phyloP scores from a whole-genome alignment of 352 stramenopile species.

The Globisporangium megalacanthum region DNA sequence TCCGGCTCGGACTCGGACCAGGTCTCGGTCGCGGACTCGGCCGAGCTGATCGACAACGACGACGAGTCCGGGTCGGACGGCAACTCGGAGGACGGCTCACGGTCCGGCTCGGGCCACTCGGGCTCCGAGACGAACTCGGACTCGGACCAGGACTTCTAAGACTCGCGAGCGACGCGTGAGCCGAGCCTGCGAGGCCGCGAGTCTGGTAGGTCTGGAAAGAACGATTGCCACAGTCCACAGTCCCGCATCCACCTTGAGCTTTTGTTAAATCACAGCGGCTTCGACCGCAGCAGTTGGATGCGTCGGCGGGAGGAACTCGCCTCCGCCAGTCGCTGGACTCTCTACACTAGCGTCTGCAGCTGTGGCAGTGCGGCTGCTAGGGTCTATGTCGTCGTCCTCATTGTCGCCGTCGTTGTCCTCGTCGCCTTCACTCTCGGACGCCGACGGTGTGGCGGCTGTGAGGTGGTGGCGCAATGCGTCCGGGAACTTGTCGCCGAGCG shows the following conservation, averaged over 20 bases:
- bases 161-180: neutral
- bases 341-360: neutral
- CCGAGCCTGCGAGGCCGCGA: neutral
- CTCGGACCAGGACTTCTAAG: conserved; percentile 80
- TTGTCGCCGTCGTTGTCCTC: neutral
- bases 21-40: conserved; percentile 78
- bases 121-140: conserved; percentile 26
- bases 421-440: conserved; percentile 3
- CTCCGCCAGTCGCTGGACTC: neutral
- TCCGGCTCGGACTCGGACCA: conserved; percentile 69
- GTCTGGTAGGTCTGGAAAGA: neutral
- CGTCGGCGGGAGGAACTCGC: neutral
- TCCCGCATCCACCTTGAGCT: neutral
- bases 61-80: conserved; percentile 59
- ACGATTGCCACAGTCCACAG: neutral
- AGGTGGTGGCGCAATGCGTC: conserved; percentile 33
- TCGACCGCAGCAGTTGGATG: neutral
- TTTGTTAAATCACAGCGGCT: neutral
- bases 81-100: conserved; percentile 46
- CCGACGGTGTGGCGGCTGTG: neutral
- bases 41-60: conserved; percentile 80
- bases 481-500: conserved; percentile 42
- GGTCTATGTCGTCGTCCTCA: neutral
- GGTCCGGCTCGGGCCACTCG: conserved; percentile 46
- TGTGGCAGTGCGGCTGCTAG: neutral